phyloP scores from a whole-genome alignment of 2,329 filamentous ascomycete species.

The Trichoderma koningiopsis region DNA sequence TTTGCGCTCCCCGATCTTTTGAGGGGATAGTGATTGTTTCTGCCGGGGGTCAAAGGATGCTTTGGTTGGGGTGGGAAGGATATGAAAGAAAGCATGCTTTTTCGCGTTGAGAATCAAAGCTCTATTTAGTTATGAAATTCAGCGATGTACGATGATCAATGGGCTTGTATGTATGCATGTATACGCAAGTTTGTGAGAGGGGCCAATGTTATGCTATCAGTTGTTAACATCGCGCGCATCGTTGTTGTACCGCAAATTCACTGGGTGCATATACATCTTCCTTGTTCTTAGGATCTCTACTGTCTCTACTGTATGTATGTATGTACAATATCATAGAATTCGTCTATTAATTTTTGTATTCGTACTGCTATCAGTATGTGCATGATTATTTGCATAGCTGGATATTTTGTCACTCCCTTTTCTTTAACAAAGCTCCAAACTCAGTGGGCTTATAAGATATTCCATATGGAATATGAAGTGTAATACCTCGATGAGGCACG shows the following conservation, averaged over 20 bases:
- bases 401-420: neutral
- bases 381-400: neutral
- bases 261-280: no score
- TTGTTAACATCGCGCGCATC: neutral
- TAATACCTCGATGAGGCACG: neutral
- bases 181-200: neutral
- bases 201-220: no score
- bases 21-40: neutral
- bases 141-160: slow-evolving; percentile 19
- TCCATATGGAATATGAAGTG: fast-evolving
- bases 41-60: slow-evolving; percentile 3
- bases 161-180: neutral
- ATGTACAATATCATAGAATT: neutral
- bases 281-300: neutral
- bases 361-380: neutral
- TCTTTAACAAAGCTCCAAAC: neutral
- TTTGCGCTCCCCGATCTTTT: slow-evolving; percentile 6
- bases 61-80: neutral
- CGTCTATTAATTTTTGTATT: neutral
- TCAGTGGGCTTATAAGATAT: neutral
- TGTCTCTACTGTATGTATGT: neutral
- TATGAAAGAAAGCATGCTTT: slow-evolving; percentile 21
- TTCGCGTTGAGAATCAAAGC: slow-evolving; percentile 21
- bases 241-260: neutral
- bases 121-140: slow-evolving; percentile 18